Evolutionary conservation across 495 filamentous ascomycete species (phyloP), one percentile per base, ranked within the genome.

Genomic region (Xylaria intraflava): DNA sequence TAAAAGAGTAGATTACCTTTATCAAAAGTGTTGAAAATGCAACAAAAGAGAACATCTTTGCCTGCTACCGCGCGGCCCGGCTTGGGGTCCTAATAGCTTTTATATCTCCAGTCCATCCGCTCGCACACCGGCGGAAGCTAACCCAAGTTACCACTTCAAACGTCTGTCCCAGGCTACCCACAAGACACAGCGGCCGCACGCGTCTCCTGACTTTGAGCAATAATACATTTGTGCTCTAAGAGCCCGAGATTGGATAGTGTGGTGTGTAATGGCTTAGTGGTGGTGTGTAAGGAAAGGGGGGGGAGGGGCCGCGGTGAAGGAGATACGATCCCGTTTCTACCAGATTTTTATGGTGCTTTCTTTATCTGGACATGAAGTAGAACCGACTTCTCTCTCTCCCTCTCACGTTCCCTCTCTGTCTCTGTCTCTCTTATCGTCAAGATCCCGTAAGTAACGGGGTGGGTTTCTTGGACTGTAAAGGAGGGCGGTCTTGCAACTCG

Each of bases 401-500:
- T 60, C 44, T 51, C 52, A 54, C 53, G 26, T 51, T 19, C 38
- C 41, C 30, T 64, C 62, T n/a, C n/a, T n/a, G n/a, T n/a, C n/a
- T n/a, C n/a, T n/a, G n/a, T n/a, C n/a, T 64, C 64, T 63, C 64
- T 66, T 66, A 66, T 64, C 64, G 46, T 53, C 53, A 51, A 55
- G 26, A 45, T 29, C 46, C 51, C 49, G 42, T 51, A 60, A 56
- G 35, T 54, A 24, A 55, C 17, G 42, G 49, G 53, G 53, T 43
- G 60, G 51, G 58, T 54, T 53, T 64, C 51, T 40, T 51, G 53
- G 48, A 56, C 60, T 56, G 39, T 55, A 61, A 61, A 55, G 58
- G 51, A 57, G 64, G 56, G 64, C 61, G 57, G 61, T 51, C 58
- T 53, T 60, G 50, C 17, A 53, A 62, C 64, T 61, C 61, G 61